These are phyloP conservation scores for Aspergillus proliferans DNA, from an alignment of 2,329 filamentous ascomycete genomes.

Conservation along the genomic window DNA sequence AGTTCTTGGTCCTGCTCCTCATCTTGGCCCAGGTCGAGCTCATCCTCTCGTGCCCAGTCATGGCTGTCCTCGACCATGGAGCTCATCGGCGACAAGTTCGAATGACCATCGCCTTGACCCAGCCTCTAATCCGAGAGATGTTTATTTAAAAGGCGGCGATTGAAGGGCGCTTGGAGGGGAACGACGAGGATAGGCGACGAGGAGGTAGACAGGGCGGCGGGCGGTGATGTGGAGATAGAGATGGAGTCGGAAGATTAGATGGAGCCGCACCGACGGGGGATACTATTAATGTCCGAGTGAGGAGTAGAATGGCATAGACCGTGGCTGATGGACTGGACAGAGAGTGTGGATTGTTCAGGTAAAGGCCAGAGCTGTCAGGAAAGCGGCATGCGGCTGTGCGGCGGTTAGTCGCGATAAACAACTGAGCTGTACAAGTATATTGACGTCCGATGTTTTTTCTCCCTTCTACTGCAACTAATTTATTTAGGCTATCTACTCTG, in stretches of 20 bases:
- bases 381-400: too few relatives aligned
- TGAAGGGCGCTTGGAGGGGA: neutral
- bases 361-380: too few relatives aligned
- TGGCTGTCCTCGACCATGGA: slow-evolving; percentile 58
- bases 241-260: neutral
- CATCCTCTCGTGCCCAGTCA: slow-evolving; percentile 54
- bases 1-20: slow-evolving; percentile 21
- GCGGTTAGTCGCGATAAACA: too few relatives aligned
- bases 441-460: too few relatives aligned
- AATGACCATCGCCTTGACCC: slow-evolving; percentile 48
- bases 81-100: slow-evolving; percentile 59
- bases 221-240: neutral
- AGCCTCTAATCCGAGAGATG: neutral
- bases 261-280: neutral
- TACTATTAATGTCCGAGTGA: neutral
- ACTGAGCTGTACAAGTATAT: too few relatives aligned
- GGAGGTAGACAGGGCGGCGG: neutral
- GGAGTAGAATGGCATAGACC: too few relatives aligned
- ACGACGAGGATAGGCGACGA: slow-evolving; percentile 1
- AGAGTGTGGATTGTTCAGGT: neutral
- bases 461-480: too few relatives aligned
- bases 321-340: neutral
- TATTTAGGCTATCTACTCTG: too few relatives aligned
- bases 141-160: neutral
- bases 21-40: slow-evolving; percentile 41